A percentile compares a stretch with the other conserved stretches of the same genome.
Evolutionary conservation across 305 asterid genomes (phyloP).

Genomic region (Coffea humblotiana): DNA sequence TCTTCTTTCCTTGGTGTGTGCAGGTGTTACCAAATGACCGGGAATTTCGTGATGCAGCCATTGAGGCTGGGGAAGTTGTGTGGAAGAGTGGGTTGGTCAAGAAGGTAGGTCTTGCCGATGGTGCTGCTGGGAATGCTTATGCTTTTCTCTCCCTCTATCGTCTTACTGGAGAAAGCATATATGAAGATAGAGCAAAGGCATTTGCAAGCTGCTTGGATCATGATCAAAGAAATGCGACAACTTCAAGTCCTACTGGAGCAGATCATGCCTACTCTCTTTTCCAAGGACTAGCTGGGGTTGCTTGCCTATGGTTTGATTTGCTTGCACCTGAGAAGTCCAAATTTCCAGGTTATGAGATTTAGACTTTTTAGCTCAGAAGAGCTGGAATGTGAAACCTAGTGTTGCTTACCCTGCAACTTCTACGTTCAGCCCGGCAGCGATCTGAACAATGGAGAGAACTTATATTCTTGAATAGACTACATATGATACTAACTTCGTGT

Average conservation of each 20-base stretch:
- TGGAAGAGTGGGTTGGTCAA: slow-evolving; percentile 74
- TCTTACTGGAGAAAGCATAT: slow-evolving; percentile 66
- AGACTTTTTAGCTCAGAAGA: slow-evolving; percentile 2
- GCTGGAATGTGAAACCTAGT: background rate
- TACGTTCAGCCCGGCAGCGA: background rate
- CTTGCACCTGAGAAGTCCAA: slow-evolving; percentile 40
- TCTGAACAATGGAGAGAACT: background rate
- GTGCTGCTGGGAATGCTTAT: slow-evolving; percentile 69
- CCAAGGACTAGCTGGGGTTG: slow-evolving; percentile 67
- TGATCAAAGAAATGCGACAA: slow-evolving; percentile 22
- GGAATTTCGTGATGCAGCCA: slow-evolving; percentile 76
- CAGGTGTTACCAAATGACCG: slow-evolving; percentile 61
- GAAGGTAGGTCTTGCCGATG: slow-evolving; percentile 72
- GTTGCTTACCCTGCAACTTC: background rate
- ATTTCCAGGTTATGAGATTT: slow-evolving; percentile 75
- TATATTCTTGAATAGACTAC: background rate
- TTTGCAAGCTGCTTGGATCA: slow-evolving; percentile 61
- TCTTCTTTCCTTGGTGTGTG: background rate
- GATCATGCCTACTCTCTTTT: slow-evolving; percentile 55
- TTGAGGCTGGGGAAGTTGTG: slow-evolving; percentile 85
- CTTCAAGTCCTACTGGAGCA: slow-evolving; percentile 15
- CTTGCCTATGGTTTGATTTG: slow-evolving; percentile 74
- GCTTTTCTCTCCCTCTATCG: slow-evolving; percentile 64
- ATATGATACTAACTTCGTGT: background rate
- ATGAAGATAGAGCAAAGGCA: slow-evolving; percentile 65